A percentile compares a stretch with the other conserved stretches of the same genome.
Evolutionary conservation across 345 rosid species (phyloP).

Genomic region (Erucastrum elatum): DNA sequence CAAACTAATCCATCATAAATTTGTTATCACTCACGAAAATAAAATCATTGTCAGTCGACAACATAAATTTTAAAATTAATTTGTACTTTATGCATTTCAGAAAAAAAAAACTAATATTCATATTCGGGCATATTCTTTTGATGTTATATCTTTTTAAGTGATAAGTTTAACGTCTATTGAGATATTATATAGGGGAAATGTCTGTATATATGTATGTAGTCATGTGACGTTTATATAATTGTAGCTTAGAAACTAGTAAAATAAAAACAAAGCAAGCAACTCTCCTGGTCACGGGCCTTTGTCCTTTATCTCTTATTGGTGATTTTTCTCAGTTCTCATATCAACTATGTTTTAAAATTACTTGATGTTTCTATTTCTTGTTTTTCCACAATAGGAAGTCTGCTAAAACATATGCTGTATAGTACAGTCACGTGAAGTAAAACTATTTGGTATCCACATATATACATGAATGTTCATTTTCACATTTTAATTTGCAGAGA

Average conservation of each 20-base stretch:
- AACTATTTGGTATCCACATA: neutral
- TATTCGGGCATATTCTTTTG: neutral
- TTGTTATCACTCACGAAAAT: neutral
- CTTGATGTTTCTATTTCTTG: neutral
- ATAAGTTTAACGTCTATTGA: neutral
- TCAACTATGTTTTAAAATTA: neutral
- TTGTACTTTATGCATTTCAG: neutral
- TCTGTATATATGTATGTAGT: neutral
- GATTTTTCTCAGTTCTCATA: constrained; percentile 22
- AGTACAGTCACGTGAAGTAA: neutral
- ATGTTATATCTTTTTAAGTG: neutral
- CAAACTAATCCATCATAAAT: constrained; percentile 31
- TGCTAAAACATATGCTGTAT: neutral
- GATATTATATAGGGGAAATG: neutral
- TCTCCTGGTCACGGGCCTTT: constrained; percentile 36
- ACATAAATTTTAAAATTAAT: neutral
- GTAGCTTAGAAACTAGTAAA: constrained; percentile 18
- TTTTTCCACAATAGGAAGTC: constrained; percentile 7
- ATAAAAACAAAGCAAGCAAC: constrained; percentile 24
- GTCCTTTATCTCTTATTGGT: constrained; percentile 20
- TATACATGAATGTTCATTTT: neutral
- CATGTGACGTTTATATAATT: constrained; percentile 18
- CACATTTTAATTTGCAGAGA: neutral
- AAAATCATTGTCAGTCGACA: constrained; percentile 26
- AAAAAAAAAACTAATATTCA: neutral